Conservation (phyloP, 192 early-diverging fungal species). For the Spizellomyces punctatus region DNA sequence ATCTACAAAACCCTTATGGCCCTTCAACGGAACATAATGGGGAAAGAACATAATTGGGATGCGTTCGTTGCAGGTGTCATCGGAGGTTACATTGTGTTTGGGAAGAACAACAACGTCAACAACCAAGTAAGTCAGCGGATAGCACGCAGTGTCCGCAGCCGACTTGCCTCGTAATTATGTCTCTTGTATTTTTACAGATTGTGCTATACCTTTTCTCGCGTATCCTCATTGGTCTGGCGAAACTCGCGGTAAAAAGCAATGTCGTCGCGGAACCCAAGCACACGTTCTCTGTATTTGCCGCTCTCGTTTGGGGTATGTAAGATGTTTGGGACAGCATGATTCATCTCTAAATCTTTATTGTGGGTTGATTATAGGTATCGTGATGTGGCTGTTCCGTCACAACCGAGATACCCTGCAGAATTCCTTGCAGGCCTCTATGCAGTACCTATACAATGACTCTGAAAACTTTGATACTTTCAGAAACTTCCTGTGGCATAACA, state of each 20-base stretch:
- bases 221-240: constrained; percentile 83
- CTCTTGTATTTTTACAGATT: constrained; percentile 60
- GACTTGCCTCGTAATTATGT: background rate
- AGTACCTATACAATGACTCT: constrained; percentile 89
- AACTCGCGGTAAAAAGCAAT: constrained; percentile 72
- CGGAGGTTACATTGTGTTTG: constrained; percentile 93
- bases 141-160: background rate
- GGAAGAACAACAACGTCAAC: constrained; percentile 93
- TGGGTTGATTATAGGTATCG: constrained; percentile 45
- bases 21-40: constrained; percentile 68
- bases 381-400: constrained; percentile 94
- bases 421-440: constrained; percentile 92
- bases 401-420: constrained; percentile 86
- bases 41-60: constrained; percentile 75
- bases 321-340: background rate
- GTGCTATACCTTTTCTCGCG: constrained; percentile 93
- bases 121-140: constrained; percentile 70
- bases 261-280: constrained; percentile 73
- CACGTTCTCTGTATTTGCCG: constrained; percentile 91
- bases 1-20: constrained; percentile 94
- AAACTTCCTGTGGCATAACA: constrained; percentile 42
- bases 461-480: constrained; percentile 38
- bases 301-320: constrained; percentile 80
- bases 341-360: background rate
- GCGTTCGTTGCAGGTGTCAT: constrained; percentile 89